Percentiles rank a stretch among this genome's conserved stretches.
Conservation (phyloP, 2,329 filamentous ascomycete genomes). For the Cryphonectria parasitica region DNA sequence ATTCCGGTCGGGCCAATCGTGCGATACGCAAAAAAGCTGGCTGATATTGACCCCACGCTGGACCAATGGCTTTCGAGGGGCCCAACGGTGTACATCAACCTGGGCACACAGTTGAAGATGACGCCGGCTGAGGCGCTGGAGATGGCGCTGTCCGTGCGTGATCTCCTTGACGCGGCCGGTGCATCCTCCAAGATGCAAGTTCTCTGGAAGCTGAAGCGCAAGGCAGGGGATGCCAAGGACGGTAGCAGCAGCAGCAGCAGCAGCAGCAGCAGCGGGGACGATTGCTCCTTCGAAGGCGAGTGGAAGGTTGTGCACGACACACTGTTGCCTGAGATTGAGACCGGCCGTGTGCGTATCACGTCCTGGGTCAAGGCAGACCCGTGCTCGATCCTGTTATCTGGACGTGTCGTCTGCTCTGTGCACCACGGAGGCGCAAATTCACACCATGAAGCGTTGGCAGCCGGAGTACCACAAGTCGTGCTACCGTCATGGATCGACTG, state of each 20-base stretch:
- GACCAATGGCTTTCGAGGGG: conserved; percentile 45
- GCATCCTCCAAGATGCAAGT: conserved; percentile 38
- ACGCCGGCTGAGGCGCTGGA: conserved; percentile 42
- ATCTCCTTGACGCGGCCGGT: conserved; percentile 39
- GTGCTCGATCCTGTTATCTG: conserved; percentile 36
- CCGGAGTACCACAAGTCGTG: conserved; percentile 50
- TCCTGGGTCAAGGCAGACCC: conserved; percentile 43
- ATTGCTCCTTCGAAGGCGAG: conserved; percentile 4
- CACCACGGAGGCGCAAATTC: conserved; percentile 49
- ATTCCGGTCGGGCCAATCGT: conserved; percentile 53
- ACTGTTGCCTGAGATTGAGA: conserved; percentile 32
- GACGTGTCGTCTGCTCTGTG: conserved; percentile 41
- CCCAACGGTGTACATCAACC: conserved; percentile 52
- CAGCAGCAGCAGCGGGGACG: not conserved
- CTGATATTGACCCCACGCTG: conserved; percentile 45
- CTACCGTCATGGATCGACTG: conserved; percentile 51
- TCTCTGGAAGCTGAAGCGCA: conserved; percentile 43
- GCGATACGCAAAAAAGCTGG: conserved; percentile 38
- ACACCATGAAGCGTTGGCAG: conserved; percentile 37
- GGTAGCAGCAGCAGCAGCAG: conserved; percentile 8
- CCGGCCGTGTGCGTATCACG: conserved; percentile 38
- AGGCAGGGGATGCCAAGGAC: conserved; percentile 21
- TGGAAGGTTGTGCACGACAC: conserved; percentile 28
- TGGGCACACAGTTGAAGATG: conserved; percentile 46
- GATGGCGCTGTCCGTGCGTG: conserved; percentile 43